Percentiles rank a stretch among this genome's conserved stretches.
Conservation (phyloP, 352 stramenopile species). For the Pythium oligandrum region DNA sequence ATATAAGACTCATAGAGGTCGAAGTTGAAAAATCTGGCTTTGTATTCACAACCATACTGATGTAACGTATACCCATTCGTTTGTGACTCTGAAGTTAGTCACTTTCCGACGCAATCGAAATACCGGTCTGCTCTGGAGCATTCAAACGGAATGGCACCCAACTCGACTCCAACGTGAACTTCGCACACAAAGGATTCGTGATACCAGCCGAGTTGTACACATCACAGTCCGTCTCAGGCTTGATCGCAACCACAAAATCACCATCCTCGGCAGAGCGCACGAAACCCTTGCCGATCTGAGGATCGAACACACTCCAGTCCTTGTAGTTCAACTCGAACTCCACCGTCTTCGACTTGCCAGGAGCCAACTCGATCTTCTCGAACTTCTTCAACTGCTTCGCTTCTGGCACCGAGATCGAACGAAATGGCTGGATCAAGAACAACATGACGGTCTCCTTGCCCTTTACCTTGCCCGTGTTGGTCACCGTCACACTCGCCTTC, state of each 20-base stretch:
- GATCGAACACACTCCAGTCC: constrained; percentile 39
- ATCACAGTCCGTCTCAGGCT: constrained; percentile 34
- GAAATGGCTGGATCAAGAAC: constrained; percentile 67
- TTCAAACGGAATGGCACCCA: background rate
- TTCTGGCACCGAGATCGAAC: constrained; percentile 58
- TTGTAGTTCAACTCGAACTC: constrained; percentile 29
- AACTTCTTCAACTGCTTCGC: constrained; percentile 82
- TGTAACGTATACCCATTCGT: no score
- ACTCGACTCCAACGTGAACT: constrained; percentile 4
- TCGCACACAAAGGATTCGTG: constrained; percentile 3
- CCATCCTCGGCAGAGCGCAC: constrained; percentile 27
- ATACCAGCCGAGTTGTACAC: constrained; percentile 20
- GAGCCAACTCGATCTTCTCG: constrained; percentile 55
- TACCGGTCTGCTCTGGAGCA: background rate
- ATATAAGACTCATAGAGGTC: no score
- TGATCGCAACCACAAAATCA: constrained; percentile 39
- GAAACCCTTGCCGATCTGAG: constrained; percentile 46
- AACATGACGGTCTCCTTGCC: constrained; percentile 78
- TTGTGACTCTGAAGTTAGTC: no score
- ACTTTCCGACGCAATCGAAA: background rate
- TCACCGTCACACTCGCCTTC: constrained; percentile 53
- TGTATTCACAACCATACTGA: no score
- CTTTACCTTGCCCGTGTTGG: constrained; percentile 46
- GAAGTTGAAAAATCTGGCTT: no score
- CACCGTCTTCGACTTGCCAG: constrained; percentile 36